These are phyloP conservation scores for Skeletonema marinoi DNA, from an alignment of 108 stramenopile species.

Conservation along the genomic window DNA sequence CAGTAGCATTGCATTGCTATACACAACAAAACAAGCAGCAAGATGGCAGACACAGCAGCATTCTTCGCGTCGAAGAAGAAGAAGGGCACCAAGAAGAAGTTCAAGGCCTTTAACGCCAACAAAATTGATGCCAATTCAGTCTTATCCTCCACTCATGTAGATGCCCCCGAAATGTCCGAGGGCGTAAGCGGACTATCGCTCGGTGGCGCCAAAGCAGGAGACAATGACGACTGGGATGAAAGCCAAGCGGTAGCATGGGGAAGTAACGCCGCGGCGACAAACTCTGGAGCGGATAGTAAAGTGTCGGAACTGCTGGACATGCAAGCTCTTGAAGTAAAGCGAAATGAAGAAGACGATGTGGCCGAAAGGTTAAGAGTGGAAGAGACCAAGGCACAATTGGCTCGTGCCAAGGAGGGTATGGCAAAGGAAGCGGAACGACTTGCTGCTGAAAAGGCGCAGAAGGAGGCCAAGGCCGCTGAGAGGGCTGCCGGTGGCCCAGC, in stretches of 20 bases:
- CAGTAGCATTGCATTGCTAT: background rate
- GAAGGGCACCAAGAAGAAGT: constrained; percentile 81
- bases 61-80: constrained; percentile 86
- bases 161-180: constrained; percentile 78
- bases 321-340: constrained; percentile 65
- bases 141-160: constrained; percentile 56
- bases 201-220: background rate
- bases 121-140: constrained; percentile 80
- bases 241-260: constrained; percentile 46
- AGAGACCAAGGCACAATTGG: constrained; percentile 81
- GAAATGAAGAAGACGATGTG: constrained; percentile 73
- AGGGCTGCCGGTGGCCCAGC: constrained; percentile 14
- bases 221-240: constrained; percentile 74
- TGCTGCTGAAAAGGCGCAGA: constrained; percentile 74
- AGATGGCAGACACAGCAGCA: constrained; percentile 78
- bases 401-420: constrained; percentile 86
- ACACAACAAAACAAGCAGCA: background rate
- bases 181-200: constrained; percentile 22
- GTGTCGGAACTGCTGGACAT: constrained; percentile 78
- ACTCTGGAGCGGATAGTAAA: constrained; percentile 38
- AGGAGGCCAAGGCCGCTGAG: constrained; percentile 47
- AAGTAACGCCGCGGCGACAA: constrained; percentile 22
- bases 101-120: constrained; percentile 92
- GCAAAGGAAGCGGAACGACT: constrained; percentile 81
- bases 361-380: constrained; percentile 83